Conservation (phyloP, 2,329 filamentous ascomycete species). For the Diaporthe australafricana region DNA sequence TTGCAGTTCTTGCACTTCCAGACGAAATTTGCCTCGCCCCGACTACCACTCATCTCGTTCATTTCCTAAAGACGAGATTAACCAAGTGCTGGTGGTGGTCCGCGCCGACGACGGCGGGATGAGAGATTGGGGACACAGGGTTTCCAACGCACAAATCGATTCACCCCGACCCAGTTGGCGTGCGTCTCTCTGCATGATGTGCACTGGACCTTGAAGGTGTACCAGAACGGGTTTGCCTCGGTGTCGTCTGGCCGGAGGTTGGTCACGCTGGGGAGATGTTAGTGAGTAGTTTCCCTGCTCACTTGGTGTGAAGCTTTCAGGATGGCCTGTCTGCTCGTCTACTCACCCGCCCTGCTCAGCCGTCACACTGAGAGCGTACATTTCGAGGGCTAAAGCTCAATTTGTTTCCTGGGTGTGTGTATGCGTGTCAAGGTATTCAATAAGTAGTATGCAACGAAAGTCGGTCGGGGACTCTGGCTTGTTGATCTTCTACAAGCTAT, state of each 20-base stretch:
- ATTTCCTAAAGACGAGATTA: constrained; percentile 69
- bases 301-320: not conserved
- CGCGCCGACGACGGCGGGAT: not conserved
- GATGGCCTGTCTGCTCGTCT: not conserved
- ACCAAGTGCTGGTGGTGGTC: not conserved
- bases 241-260: constrained; percentile 88
- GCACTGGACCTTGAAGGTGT: constrained; percentile 98
- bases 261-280: constrained; percentile 74
- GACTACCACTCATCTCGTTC: constrained; percentile 91
- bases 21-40: constrained; percentile 98
- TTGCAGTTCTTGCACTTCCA: constrained; percentile 99
- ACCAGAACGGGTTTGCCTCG: constrained; percentile 87
- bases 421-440: not conserved
- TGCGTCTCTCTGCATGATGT: constrained; percentile 96
- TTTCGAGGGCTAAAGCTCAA: constrained; percentile 46
- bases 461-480: not conserved
- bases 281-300: not conserved
- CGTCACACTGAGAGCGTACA: constrained; percentile 75
- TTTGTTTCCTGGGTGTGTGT: not conserved
- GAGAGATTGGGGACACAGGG: not conserved
- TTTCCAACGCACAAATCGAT: constrained; percentile 78
- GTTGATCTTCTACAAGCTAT: not conserved
- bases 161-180: constrained; percentile 86
- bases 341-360: constrained; percentile 77
- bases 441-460: too few relatives aligned